These are phyloP conservation scores for Hanseniaspora osmophila DNA, from an alignment of 805 yeast species.

Conservation along the genomic window DNA sequence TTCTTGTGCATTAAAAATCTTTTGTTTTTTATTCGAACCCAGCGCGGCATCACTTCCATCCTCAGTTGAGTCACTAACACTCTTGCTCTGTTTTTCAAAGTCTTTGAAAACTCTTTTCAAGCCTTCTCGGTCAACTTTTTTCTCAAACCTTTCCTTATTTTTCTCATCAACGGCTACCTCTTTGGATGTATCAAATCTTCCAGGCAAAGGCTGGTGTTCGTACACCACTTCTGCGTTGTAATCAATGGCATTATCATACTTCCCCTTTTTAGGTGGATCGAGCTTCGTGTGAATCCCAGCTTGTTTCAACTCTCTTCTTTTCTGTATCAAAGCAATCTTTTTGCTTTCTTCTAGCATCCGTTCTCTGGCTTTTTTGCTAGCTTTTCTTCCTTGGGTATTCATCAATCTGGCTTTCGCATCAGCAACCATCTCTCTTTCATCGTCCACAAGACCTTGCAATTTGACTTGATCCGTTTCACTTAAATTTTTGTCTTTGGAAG, in stretches of 20 bases:
- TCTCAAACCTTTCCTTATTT: constrained; percentile 30
- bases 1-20: not conserved
- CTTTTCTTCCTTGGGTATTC: constrained; percentile 88
- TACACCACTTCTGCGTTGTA: constrained; percentile 74
- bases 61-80: constrained; percentile 4
- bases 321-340: constrained; percentile 61
- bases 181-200: constrained; percentile 52
- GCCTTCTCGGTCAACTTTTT: constrained; percentile 31
- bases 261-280: constrained; percentile 33
- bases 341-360: constrained; percentile 66
- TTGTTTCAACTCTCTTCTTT: constrained; percentile 65
- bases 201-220: constrained; percentile 54
- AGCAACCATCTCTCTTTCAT: constrained; percentile 81
- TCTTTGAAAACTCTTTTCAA: constrained; percentile 26
- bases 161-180: constrained; percentile 34
- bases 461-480: constrained; percentile 66
- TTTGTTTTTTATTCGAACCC: constrained; percentile 1
- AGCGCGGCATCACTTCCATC: not conserved
- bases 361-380: constrained; percentile 79
- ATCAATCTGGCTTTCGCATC: constrained; percentile 88
- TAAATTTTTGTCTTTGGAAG: constrained; percentile 63
- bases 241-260: constrained; percentile 51
- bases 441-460: constrained; percentile 66
- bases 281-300: constrained; percentile 52
- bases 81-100: constrained; percentile 15